These are phyloP conservation scores for Lactarius vividus DNA, from an alignment of 768 basidiomycete species.

Conservation along the genomic window DNA sequence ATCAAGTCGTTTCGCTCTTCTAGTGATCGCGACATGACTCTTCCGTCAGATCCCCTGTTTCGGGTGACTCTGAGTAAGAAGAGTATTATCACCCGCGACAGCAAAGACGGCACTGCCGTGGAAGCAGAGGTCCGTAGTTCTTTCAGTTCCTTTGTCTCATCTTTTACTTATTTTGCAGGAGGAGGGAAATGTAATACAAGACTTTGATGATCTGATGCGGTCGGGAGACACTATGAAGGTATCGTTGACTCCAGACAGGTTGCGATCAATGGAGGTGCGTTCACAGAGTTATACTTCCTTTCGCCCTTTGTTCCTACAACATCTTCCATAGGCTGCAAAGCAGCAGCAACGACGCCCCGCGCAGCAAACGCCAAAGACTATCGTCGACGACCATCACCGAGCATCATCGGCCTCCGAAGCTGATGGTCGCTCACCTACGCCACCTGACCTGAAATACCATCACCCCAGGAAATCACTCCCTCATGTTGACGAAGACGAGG, in stretches of 20 bases:
- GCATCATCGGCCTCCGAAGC: background rate
- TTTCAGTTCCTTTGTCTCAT: slow-evolving; percentile 10
- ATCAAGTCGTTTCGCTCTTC: slow-evolving; percentile 57
- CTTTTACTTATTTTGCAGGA: slow-evolving; percentile 8
- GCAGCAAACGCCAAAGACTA: background rate
- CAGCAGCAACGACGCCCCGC: slow-evolving; percentile 8
- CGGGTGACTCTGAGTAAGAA: slow-evolving; percentile 25
- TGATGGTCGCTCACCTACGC: slow-evolving; percentile 10
- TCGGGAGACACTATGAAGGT: slow-evolving; percentile 92
- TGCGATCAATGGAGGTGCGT: slow-evolving; percentile 86
- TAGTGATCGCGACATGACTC: slow-evolving; percentile 36
- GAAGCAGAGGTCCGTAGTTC: slow-evolving; percentile 30
- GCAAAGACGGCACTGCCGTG: slow-evolving; percentile 8
- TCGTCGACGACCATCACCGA: background rate
- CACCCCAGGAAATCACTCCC: slow-evolving; percentile 42
- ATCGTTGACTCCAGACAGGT: slow-evolving; percentile 89
- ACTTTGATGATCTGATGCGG: slow-evolving; percentile 92
- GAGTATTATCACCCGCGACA: slow-evolving; percentile 15
- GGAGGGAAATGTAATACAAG: slow-evolving; percentile 47
- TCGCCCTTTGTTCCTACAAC: slow-evolving; percentile 7
- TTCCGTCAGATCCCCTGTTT: slow-evolving; percentile 32
- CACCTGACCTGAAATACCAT: slow-evolving; percentile 16
- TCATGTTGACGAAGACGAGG: slow-evolving; percentile 63
- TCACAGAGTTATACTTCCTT: slow-evolving; percentile 33
- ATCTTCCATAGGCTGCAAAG: slow-evolving; percentile 8